Conservation (phyloP, 768 basidiomycete species). For the Panellus pusillus region DNA sequence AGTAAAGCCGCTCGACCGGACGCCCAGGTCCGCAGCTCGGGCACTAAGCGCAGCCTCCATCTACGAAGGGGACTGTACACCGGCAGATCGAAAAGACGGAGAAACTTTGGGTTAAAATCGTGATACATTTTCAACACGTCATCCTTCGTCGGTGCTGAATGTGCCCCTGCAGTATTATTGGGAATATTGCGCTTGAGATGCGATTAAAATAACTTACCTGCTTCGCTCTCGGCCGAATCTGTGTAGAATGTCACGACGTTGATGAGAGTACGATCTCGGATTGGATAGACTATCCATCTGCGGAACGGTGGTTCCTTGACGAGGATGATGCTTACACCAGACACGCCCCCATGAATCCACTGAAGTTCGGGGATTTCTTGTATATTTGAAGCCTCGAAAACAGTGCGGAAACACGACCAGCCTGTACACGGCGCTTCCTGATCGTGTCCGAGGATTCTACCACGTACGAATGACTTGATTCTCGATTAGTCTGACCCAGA, state of each 20-base stretch:
- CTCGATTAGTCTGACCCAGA: neutral
- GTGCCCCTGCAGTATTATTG: too few species aligned
- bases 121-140: neutral
- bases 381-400: neutral
- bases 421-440: neutral
- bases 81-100: conserved; percentile 11
- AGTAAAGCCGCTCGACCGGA: neutral
- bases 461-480: neutral
- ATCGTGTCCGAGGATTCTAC: neutral
- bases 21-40: conserved; percentile 6
- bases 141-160: neutral
- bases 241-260: neutral
- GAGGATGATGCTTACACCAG: conserved; percentile 1
- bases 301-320: conserved; percentile 1
- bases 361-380: neutral
- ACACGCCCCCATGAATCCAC: conserved; percentile 1
- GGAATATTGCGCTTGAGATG: too few species aligned
- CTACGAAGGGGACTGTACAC: neutral
- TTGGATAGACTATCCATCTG: neutral
- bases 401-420: neutral
- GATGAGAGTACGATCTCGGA: neutral
- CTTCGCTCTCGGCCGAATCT: neutral
- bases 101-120: conserved; percentile 3
- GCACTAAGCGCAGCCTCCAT: conserved; percentile 6
- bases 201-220: neutral